Percentiles rank a stretch among this genome's conserved stretches.
These are phyloP conservation scores for Trichodelitschia bisporula DNA, from an alignment of 495 filamentous ascomycete species.

Conservation along the genomic window DNA sequence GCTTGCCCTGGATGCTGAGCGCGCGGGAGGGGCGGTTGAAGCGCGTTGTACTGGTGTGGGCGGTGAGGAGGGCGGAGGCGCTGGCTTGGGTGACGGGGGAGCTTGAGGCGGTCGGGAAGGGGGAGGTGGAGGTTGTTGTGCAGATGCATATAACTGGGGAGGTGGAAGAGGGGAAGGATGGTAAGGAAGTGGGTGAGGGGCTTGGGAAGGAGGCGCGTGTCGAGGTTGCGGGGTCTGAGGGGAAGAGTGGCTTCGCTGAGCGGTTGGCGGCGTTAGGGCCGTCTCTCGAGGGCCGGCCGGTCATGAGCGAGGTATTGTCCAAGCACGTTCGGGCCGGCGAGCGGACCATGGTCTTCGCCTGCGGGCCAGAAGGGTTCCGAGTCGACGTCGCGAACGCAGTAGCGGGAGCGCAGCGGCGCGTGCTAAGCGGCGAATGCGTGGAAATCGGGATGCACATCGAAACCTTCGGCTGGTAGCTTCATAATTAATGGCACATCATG, in stretches of 20 bases:
- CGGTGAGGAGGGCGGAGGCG: neutral
- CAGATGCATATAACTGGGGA: slow-evolving; percentile 1
- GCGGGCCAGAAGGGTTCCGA: slow-evolving; percentile 3
- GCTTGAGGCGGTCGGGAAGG: neutral
- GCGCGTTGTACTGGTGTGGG: slow-evolving; percentile 3
- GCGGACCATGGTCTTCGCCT: slow-evolving; percentile 2
- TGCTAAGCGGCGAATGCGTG: neutral
- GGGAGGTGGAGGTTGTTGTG: neutral
- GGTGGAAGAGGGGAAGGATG: neutral
- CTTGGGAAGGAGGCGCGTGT: neutral
- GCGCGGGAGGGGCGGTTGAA: neutral
- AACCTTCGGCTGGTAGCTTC: slow-evolving; percentile 2
- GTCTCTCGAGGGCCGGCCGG: slow-evolving; percentile 1
- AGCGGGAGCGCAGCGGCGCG: slow-evolving; percentile 1
- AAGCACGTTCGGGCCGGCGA: neutral
- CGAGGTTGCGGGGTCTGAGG: slow-evolving; percentile 1
- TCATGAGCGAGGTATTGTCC: neutral
- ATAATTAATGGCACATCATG: slow-evolving; percentile 19
- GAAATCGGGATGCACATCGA: slow-evolving; percentile 4
- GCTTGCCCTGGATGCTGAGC: slow-evolving; percentile 5
- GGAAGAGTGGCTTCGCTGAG: neutral
- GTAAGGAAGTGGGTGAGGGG: neutral
- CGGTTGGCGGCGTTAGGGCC: neutral
- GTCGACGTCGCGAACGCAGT: slow-evolving; percentile 2
- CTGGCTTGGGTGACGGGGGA: slow-evolving; percentile 2